Base-by-base conservation (phyloP, 768 basidiomycete genomes). In the Omphalotus guepiniiformis region DNA sequence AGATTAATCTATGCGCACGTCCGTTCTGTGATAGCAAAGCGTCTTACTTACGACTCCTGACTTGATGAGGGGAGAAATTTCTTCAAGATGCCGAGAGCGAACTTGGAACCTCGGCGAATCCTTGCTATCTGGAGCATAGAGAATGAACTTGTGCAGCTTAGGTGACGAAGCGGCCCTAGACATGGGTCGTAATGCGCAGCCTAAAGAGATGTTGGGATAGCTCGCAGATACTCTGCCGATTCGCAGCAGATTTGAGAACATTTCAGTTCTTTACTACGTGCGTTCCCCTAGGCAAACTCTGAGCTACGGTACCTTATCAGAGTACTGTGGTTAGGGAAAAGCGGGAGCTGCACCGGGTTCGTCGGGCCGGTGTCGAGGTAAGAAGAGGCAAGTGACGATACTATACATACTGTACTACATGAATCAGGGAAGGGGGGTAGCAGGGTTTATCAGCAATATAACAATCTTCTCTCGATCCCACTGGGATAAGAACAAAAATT, bases 71-170 rank as follows among this genome's bases (percentile, higher is more conserved):
- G 65, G 59, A 23, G 62, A 60, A 6, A 74, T 70, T 7, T 53
- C 62, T 16, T 65, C 58, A 12, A 81, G 55, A 53, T 83, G 81
- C 19, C 58, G 53, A 3, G 64, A 58, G 36, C 80, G 66, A 7
- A 81, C 73, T 4, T 62, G 57, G 62, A 76, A 70, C 36, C 82
- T 63, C 29, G 71, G 65, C 1, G 72, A 64, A 50, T 76, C 74
- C n/a, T 69, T 66, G 52, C 54, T 69, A 57, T 83, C 82, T 5
- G 77, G 79, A 1, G 80, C 78, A 52, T 70, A 82, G 4, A 83
- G 73, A 32, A 79, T 51, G 59, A 78, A 82, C 37, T 58, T 64
- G 48, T 68, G 60, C 39, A 45, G 44, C 4, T 46, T 42, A 39
- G 47, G 25, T 35, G 46, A 19, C 41, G 49, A 26, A 27, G 52